Conservation (phyloP, 2,329 filamentous ascomycete species). For the Pyricularia sp. region DNA sequence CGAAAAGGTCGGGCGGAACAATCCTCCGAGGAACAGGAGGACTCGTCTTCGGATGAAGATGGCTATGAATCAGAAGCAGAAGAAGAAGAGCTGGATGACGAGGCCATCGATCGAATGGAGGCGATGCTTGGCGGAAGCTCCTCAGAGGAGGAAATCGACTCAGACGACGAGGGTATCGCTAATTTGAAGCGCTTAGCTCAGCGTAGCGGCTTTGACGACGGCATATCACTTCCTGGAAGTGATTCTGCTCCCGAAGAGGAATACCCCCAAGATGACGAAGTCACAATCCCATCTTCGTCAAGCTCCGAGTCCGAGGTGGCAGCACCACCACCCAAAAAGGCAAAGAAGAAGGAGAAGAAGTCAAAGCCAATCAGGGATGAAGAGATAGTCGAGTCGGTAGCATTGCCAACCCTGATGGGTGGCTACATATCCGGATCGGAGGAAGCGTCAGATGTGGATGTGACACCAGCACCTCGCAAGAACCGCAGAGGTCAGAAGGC, state of each 20-base stretch:
- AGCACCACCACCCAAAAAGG: slow-evolving; percentile 5
- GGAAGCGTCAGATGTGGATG: slow-evolving; percentile 57
- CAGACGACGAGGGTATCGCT: slow-evolving; percentile 22
- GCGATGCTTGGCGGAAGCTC: slow-evolving; percentile 16
- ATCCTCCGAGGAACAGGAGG: background rate
- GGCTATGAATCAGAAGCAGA: slow-evolving; percentile 18
- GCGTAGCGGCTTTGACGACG: slow-evolving; percentile 1
- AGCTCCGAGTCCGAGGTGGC: background rate
- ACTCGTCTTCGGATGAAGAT: background rate
- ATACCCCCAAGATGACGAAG: background rate
- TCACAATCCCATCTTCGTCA: background rate
- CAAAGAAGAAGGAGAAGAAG: slow-evolving; percentile 3
- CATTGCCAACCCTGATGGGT: slow-evolving; percentile 68
- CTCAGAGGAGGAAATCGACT: slow-evolving; percentile 18
- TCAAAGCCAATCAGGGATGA: slow-evolving; percentile 12
- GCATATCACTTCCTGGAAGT: slow-evolving; percentile 5
- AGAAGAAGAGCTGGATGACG: slow-evolving; percentile 13
- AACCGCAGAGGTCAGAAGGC: slow-evolving; percentile 66
- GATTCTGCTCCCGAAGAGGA: background rate
- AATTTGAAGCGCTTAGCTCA: background rate
- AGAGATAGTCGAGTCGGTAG: slow-evolving; percentile 37
- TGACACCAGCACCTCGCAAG: slow-evolving; percentile 50
- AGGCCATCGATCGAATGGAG: slow-evolving; percentile 15
- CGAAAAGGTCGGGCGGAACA: background rate
- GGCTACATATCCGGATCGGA: slow-evolving; percentile 74